Percentiles rank a stretch among this genome's conserved stretches.
Conservation (phyloP, 805 yeast species). For the Wickerhamomyces silvicola region DNA sequence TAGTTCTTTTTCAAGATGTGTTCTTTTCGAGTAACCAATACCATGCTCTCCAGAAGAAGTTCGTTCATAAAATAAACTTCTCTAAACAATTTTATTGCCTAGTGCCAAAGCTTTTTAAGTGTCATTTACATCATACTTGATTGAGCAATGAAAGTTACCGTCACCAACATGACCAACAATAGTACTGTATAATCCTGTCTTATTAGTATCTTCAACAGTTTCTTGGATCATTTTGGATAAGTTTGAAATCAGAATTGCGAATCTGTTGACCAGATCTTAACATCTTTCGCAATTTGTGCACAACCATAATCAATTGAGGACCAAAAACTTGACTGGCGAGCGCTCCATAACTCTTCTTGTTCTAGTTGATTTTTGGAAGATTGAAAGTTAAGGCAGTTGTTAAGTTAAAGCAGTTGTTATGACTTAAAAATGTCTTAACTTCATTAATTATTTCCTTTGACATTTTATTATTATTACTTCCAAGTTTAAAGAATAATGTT, state of each 20-base stretch:
- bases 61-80: slow-evolving; percentile 67
- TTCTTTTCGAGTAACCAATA: slow-evolving; percentile 69
- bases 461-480: slow-evolving; percentile 35
- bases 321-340: slow-evolving; percentile 65
- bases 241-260: slow-evolving; percentile 71
- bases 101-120: slow-evolving; percentile 39
- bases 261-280: slow-evolving; percentile 68
- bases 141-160: slow-evolving; percentile 70
- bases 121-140: slow-evolving; percentile 52
- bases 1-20: slow-evolving; percentile 51
- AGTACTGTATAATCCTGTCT: slow-evolving; percentile 47
- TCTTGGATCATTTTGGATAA: slow-evolving; percentile 56
- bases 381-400: slow-evolving; percentile 48
- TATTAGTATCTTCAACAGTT: slow-evolving; percentile 52
- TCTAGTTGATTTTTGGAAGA: slow-evolving; percentile 53
- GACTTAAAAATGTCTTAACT: slow-evolving; percentile 43
- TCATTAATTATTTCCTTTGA: slow-evolving; percentile 36
- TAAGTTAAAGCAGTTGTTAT: too few relatives aligned
- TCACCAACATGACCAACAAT: slow-evolving; percentile 81
- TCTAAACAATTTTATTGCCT: slow-evolving; percentile 54
- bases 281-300: slow-evolving; percentile 33
- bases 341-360: slow-evolving; percentile 61
- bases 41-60: slow-evolving; percentile 89
- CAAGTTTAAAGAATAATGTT: slow-evolving; percentile 56
- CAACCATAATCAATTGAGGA: slow-evolving; percentile 60